A percentile compares a stretch with the other conserved stretches of the same genome.
These are phyloP conservation scores for Trichoderma koningiopsis DNA, from an alignment of 2,329 filamentous ascomycete genomes.

Conservation along the genomic window DNA sequence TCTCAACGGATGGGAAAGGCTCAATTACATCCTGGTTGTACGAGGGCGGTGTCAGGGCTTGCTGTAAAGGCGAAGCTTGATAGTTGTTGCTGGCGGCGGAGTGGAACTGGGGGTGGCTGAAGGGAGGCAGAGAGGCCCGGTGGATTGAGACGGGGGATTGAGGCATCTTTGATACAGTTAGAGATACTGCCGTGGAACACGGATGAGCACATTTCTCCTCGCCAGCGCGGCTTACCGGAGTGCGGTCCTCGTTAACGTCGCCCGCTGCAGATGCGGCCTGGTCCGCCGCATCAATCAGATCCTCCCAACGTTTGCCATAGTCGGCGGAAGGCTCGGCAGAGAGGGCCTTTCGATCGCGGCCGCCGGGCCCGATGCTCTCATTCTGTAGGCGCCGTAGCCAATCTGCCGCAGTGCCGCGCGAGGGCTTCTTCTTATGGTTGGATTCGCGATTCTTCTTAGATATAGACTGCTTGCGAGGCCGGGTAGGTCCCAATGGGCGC, in stretches of 20 bases:
- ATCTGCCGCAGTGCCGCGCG: constrained; percentile 67
- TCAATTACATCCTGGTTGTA: constrained; percentile 69
- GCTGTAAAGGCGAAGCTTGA: constrained; percentile 86
- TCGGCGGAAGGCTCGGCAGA: constrained; percentile 82
- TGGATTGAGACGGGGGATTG: constrained; percentile 67
- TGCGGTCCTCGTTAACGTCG: constrained; percentile 86
- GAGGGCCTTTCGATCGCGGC: constrained; percentile 77
- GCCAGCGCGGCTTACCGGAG: constrained; percentile 66
- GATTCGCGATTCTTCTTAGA: constrained; percentile 74
- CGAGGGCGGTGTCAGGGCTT: constrained; percentile 81
- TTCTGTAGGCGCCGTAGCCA: constrained; percentile 63
- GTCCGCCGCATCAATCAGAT: constrained; percentile 85
- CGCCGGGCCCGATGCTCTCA: constrained; percentile 64
- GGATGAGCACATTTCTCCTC: background rate
- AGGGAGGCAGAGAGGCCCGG: constrained; percentile 63
- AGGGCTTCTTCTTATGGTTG: constrained; percentile 73
- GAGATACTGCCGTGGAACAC: background rate
- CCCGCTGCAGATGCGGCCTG: constrained; percentile 80
- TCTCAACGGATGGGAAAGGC: constrained; percentile 87
- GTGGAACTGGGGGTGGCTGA: constrained; percentile 63
- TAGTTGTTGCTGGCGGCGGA: constrained; percentile 58
- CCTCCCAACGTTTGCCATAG: constrained; percentile 92
- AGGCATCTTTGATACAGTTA: constrained; percentile 52
- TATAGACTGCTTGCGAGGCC: constrained; percentile 84
- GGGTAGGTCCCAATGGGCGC: constrained; percentile 67